A percentile compares a stretch with the other conserved stretches of the same genome.
Evolutionary conservation across 345 rosid genomes (phyloP).

Genomic region (Arabidopsis thaliana): DNA sequence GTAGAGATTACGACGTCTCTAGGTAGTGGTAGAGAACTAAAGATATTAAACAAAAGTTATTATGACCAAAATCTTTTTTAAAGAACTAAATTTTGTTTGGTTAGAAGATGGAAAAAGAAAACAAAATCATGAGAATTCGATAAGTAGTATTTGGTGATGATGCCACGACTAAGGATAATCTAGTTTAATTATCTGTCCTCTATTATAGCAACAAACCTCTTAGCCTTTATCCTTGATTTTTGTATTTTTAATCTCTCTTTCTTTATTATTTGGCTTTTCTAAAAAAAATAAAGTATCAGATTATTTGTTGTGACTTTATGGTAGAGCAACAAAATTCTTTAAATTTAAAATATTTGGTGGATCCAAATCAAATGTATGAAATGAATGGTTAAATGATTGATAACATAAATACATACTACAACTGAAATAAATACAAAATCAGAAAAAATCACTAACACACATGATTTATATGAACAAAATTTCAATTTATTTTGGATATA

Average conservation of each 20-base stretch:
- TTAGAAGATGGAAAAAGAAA: slow-evolving; percentile 11
- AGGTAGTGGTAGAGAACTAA: slow-evolving; percentile 47
- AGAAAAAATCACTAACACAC: too few species aligned
- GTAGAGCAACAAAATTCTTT: slow-evolving; percentile 11
- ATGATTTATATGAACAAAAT: too few species aligned
- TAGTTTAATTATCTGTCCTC: slow-evolving; percentile 32
- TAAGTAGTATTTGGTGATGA: slow-evolving; percentile 25
- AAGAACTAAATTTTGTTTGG: slow-evolving; percentile 15
- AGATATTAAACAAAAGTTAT: slow-evolving; percentile 17
- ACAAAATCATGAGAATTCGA: slow-evolving; percentile 28
- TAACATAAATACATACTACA: background rate
- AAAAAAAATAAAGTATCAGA: background rate
- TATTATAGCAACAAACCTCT: slow-evolving; percentile 19
- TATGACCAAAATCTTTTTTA: slow-evolving; percentile 4
- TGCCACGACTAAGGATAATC: slow-evolving; percentile 40
- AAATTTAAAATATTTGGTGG: background rate
- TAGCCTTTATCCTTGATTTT: slow-evolving; percentile 35
- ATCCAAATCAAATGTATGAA: background rate
- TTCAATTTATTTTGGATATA: too few species aligned
- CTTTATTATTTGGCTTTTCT: background rate
- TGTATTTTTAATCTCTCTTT: background rate
- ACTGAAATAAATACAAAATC: background rate
- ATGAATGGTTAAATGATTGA: background rate
- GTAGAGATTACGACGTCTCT: slow-evolving; percentile 47
- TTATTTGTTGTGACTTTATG: slow-evolving; percentile 5